Percentiles rank a stretch among this genome's conserved stretches.
Evolutionary conservation across 306 rosid species (phyloP).

Genomic region (Vicia faba): DNA sequence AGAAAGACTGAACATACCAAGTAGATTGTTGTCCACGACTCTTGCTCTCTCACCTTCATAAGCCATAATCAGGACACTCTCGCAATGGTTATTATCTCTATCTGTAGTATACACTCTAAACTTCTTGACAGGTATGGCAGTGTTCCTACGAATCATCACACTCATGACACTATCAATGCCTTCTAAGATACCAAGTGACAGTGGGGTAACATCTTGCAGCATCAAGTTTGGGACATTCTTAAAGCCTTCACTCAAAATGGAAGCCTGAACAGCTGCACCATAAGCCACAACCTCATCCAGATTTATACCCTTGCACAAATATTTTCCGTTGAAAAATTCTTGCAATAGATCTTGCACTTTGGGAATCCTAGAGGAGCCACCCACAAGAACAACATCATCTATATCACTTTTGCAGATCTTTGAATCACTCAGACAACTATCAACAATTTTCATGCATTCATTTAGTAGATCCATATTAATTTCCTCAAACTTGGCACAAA

Average conservation of each 20-base stretch:
- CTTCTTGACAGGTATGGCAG: conserved; percentile 49
- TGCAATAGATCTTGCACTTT: conserved; percentile 54
- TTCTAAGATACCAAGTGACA: not conserved
- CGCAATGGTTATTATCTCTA: conserved; percentile 37
- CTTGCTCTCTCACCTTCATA: conserved; percentile 61
- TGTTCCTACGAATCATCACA: conserved; percentile 53
- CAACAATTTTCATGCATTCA: conserved; percentile 49
- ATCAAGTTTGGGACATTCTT: no score
- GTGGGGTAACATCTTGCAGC: no score
- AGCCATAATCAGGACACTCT: conserved; percentile 31
- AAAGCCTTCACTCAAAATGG: no score
- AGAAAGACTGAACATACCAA: conserved; percentile 39
- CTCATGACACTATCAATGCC: conserved; percentile 24
- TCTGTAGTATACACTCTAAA: not conserved
- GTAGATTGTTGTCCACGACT: conserved; percentile 45
- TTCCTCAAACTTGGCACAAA: conserved; percentile 29
- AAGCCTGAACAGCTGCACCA: no score
- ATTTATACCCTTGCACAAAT: conserved; percentile 55
- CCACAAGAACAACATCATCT: conserved; percentile 59
- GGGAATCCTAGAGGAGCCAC: conserved; percentile 68
- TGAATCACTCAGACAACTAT: conserved; percentile 54
- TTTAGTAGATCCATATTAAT: conserved; percentile 36
- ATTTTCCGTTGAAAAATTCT: conserved; percentile 52
- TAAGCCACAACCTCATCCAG: conserved; percentile 52
- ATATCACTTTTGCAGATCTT: conserved; percentile 46